A percentile compares a stretch with the other conserved stretches of the same genome.
Conservation (phyloP, 2,329 filamentous ascomycete genomes). For the Hyphodiscus sp. region DNA sequence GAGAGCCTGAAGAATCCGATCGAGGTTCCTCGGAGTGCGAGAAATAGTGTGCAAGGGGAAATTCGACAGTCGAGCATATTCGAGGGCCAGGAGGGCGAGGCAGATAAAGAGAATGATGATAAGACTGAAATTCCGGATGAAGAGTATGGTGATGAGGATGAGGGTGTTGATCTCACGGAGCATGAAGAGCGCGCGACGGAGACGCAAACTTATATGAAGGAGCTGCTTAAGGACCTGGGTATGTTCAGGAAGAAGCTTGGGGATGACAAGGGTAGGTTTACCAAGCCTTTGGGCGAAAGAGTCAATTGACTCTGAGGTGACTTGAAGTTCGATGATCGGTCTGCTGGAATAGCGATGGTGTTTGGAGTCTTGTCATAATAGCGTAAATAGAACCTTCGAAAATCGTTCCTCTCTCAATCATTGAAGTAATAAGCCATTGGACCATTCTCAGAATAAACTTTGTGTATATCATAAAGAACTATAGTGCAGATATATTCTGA, state of each 20-base stretch:
- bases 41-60: conserved; percentile 18
- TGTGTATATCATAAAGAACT: too few species aligned
- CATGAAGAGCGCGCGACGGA: conserved; percentile 51
- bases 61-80: conserved; percentile 8
- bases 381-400: background rate
- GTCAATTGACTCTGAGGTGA: conserved; percentile 26
- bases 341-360: conserved; percentile 17
- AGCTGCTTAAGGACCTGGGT: conserved; percentile 71
- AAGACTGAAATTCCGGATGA: conserved; percentile 23
- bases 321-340: conserved; percentile 1
- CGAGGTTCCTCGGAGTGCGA: conserved; percentile 36
- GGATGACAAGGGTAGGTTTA: conserved; percentile 68
- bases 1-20: conserved; percentile 90
- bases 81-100: conserved; percentile 17
- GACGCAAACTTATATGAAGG: conserved; percentile 79
- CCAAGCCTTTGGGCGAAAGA: conserved; percentile 41
- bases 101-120: conserved; percentile 29
- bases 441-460: too few species aligned
- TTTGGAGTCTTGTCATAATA: conserved; percentile 14
- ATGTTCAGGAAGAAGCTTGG: conserved; percentile 81
- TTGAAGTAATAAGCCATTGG: too few species aligned
- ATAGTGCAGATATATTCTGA: too few species aligned
- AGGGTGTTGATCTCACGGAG: conserved; percentile 46
- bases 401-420: too few species aligned
- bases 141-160: conserved; percentile 51